Conservation (phyloP, 2,329 filamentous ascomycete genomes). For the Aspergillus proliferans region DNA sequence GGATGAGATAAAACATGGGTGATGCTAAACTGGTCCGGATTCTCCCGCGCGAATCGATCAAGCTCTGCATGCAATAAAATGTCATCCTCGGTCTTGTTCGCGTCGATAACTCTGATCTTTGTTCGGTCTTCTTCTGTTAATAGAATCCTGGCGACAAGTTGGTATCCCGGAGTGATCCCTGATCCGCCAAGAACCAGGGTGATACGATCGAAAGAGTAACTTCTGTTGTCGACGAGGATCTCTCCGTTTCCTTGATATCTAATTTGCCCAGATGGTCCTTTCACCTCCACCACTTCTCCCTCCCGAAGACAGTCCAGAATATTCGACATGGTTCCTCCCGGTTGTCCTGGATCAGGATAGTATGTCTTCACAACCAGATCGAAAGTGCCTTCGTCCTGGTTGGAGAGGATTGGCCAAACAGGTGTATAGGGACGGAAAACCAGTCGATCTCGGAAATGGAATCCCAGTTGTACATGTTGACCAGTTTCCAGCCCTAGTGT, state of each 20-base stretch:
- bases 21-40: conserved; percentile 7
- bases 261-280: conserved; percentile 48
- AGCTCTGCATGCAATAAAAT: conserved; percentile 9
- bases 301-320: conserved; percentile 47
- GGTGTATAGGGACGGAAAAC: conserved; percentile 49
- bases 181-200: conserved; percentile 47
- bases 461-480: conserved; percentile 50
- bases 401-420: conserved; percentile 38
- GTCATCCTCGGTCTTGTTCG: conserved; percentile 8
- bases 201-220: conserved; percentile 39
- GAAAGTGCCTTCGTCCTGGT: conserved; percentile 41
- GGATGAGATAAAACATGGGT: conserved; percentile 9
- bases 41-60: conserved; percentile 2
- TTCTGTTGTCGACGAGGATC: conserved; percentile 42
- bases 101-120: conserved; percentile 21
- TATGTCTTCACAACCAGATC: conserved; percentile 49
- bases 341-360: conserved; percentile 42
- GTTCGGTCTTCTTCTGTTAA: conserved; percentile 36
- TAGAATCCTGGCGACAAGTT: conserved; percentile 43
- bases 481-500: conserved; percentile 46
- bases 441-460: conserved; percentile 48
- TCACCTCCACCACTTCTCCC: conserved; percentile 47
- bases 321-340: conserved; percentile 50
- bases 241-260: conserved; percentile 42
- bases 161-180: conserved; percentile 49